phyloP scores from a whole-genome alignment of 1,284 basidiomycete genomes.

The Spongiforma sp. region DNA sequence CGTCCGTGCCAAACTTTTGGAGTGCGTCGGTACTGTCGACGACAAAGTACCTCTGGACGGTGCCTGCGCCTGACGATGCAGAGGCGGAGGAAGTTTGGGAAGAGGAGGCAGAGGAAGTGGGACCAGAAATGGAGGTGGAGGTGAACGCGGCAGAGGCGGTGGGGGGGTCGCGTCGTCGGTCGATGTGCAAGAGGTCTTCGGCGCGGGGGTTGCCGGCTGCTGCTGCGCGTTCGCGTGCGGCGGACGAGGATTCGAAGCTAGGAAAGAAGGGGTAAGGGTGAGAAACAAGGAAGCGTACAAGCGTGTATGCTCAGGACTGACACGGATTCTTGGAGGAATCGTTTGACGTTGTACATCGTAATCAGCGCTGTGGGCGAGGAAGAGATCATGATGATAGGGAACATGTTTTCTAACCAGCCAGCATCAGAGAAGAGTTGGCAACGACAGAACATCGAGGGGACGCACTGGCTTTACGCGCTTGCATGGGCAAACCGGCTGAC shows the following conservation, averaged over 20 bases:
- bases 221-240: slow-evolving; percentile 69
- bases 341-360: slow-evolving; percentile 98
- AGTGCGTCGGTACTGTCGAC: slow-evolving; percentile 95
- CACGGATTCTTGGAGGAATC: slow-evolving; percentile 89
- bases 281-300: neutral
- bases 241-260: slow-evolving; percentile 82
- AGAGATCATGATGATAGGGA: slow-evolving; percentile 96
- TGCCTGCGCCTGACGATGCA: slow-evolving; percentile 14
- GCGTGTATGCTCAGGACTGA: slow-evolving; percentile 47
- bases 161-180: slow-evolving; percentile 74
- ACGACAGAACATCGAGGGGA: slow-evolving; percentile 6
- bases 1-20: slow-evolving; percentile 88
- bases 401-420: slow-evolving; percentile 62
- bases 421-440: neutral
- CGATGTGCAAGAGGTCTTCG: slow-evolving; percentile 86
- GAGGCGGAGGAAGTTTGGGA: slow-evolving; percentile 11
- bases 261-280: neutral
- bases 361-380: slow-evolving; percentile 94
- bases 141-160: slow-evolving; percentile 41
- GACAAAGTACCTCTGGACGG: slow-evolving; percentile 69
- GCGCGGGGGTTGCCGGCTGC: slow-evolving; percentile 77
- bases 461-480: slow-evolving; percentile 66
- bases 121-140: slow-evolving; percentile 7
- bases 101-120: slow-evolving; percentile 2
- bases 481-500: slow-evolving; percentile 53